A percentile compares a stretch with the other conserved stretches of the same genome.
Conservation (phyloP, 2,329 filamentous ascomycete species). For the Curvularia eragrostidis region DNA sequence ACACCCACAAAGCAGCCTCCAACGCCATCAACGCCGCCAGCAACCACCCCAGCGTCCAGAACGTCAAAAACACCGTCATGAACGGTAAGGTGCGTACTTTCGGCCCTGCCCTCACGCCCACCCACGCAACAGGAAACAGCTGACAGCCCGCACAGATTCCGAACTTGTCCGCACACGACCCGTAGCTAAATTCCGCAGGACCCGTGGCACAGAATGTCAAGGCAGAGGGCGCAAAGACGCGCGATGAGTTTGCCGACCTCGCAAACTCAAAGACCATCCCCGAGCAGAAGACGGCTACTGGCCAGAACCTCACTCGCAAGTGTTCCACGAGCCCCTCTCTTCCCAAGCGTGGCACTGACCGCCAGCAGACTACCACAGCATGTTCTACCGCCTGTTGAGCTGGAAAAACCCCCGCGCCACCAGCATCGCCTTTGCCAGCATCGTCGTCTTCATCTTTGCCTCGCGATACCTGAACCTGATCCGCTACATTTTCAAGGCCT, state of each 20-base stretch:
- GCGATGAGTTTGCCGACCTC: slow-evolving; percentile 64
- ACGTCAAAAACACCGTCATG: slow-evolving; percentile 50
- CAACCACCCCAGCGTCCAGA: slow-evolving; percentile 60
- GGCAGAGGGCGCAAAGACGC: slow-evolving; percentile 62
- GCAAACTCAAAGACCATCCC: slow-evolving; percentile 62
- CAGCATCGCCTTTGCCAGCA: slow-evolving; percentile 63
- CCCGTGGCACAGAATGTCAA: slow-evolving; percentile 65
- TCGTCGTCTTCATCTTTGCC: slow-evolving; percentile 66
- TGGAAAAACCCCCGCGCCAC: slow-evolving; percentile 72
- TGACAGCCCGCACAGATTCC: slow-evolving; percentile 40
- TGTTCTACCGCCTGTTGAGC: slow-evolving; percentile 70
- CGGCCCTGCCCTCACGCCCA: slow-evolving; percentile 7
- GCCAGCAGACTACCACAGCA: slow-evolving; percentile 66
- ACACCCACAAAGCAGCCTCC: slow-evolving; percentile 55
- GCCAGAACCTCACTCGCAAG: slow-evolving; percentile 68
- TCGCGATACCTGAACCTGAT: slow-evolving; percentile 68
- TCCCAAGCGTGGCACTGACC: slow-evolving; percentile 21
- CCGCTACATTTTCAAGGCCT: slow-evolving; percentile 66
- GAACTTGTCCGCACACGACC: slow-evolving; percentile 23
- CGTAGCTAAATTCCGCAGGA: slow-evolving; percentile 49
- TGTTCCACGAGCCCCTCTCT: slow-evolving; percentile 7
- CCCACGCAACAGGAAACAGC: slow-evolving; percentile 29
- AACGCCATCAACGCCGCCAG: slow-evolving; percentile 56
- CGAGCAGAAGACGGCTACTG: slow-evolving; percentile 62
- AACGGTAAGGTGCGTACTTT: slow-evolving; percentile 53